Conservation (phyloP, 148 eudicot genomes). For the Fagopyrum homotropicum region DNA sequence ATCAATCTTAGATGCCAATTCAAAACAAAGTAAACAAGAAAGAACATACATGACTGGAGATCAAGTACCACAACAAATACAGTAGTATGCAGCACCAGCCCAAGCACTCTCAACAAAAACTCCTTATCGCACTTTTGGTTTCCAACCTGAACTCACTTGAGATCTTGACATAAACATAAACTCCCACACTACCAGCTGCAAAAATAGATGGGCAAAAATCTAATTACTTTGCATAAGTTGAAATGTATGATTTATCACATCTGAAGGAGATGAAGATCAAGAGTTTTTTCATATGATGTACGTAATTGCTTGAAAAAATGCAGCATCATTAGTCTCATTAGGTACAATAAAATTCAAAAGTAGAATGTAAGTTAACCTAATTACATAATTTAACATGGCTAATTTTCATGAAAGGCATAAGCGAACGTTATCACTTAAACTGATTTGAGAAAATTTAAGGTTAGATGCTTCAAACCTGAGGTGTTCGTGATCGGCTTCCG, state of each 20-base stretch:
- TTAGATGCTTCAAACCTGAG: too few species aligned
- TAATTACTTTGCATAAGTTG: not conserved
- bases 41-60: slow-evolving; percentile 64
- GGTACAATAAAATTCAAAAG: too few species aligned
- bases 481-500: too few species aligned
- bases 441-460: too few species aligned
- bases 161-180: slow-evolving; percentile 32
- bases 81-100: slow-evolving; percentile 83
- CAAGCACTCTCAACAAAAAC: slow-evolving; percentile 69
- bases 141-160: slow-evolving; percentile 34
- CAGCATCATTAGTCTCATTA: too few species aligned
- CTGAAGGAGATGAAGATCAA: not conserved
- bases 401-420: too few species aligned
- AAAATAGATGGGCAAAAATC: not conserved
- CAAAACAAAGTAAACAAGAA: not conserved
- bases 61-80: slow-evolving; percentile 55
- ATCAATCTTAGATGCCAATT: not conserved
- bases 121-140: slow-evolving; percentile 48
- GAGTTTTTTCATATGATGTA: too few species aligned
- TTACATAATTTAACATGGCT: too few species aligned
- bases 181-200: slow-evolving; percentile 60
- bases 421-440: too few species aligned
- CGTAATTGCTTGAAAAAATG: too few species aligned
- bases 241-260: not conserved
- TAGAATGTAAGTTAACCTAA: too few species aligned